These are phyloP conservation scores for Paecilomyces niveus DNA, from an alignment of 2,329 filamentous ascomycete genomes.

Conservation along the genomic window DNA sequence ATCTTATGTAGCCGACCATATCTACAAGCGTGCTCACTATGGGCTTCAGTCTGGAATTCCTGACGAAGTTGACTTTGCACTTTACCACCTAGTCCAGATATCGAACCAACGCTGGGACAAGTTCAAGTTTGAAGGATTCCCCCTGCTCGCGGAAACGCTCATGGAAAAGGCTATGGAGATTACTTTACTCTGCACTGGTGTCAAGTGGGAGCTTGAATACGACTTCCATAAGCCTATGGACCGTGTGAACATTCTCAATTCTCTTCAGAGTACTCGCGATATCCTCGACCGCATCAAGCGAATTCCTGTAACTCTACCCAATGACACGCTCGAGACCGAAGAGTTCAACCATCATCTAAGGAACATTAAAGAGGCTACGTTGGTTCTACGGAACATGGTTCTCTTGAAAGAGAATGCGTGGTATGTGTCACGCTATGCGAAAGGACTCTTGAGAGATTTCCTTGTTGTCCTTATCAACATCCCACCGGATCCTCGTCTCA, in stretches of 20 bases:
- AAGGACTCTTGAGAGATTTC: slow-evolving; percentile 64
- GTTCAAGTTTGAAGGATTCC: slow-evolving; percentile 89
- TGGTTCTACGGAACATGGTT: slow-evolving; percentile 95
- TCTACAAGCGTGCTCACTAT: slow-evolving; percentile 81
- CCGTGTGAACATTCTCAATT: slow-evolving; percentile 54
- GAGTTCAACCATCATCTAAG: slow-evolving; percentile 64
- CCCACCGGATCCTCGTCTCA: slow-evolving; percentile 60
- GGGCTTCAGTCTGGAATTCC: slow-evolving; percentile 72
- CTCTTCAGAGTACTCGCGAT: slow-evolving; percentile 59
- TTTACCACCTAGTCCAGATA: slow-evolving; percentile 92
- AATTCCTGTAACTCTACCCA: slow-evolving; percentile 53
- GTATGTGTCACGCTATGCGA: slow-evolving; percentile 66
- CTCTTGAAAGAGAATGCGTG: slow-evolving; percentile 81
- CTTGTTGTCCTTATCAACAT: slow-evolving; percentile 76
- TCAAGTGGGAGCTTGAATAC: slow-evolving; percentile 75
- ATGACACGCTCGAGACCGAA: slow-evolving; percentile 63
- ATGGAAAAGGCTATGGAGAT: slow-evolving; percentile 78
- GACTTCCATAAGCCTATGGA: slow-evolving; percentile 47
- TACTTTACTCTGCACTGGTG: slow-evolving; percentile 69
- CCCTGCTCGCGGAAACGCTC: slow-evolving; percentile 77
- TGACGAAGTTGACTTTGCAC: slow-evolving; percentile 81
- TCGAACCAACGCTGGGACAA: slow-evolving; percentile 92
- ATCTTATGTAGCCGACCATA: slow-evolving; percentile 46
- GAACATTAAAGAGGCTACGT: slow-evolving; percentile 73
- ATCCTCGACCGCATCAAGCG: slow-evolving; percentile 64